Conservation (phyloP, 805 yeast species). For the Barnettozyma salicaria region DNA sequence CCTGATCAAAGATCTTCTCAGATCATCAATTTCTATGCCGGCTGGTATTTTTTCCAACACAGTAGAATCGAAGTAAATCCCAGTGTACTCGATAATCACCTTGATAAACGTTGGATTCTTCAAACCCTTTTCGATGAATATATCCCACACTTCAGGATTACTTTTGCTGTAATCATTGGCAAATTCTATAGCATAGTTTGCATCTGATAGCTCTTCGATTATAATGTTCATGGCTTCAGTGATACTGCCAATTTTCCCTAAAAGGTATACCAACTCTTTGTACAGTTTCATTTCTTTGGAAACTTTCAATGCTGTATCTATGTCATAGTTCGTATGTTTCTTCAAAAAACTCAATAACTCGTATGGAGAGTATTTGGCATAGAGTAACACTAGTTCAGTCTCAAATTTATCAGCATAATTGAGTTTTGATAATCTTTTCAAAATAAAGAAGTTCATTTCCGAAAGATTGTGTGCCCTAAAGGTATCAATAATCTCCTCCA, state of each 20-base stretch:
- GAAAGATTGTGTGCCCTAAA: constrained; percentile 38
- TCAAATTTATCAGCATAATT: constrained; percentile 51
- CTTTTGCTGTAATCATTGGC: constrained; percentile 49
- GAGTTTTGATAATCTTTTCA: constrained; percentile 53
- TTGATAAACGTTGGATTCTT: constrained; percentile 70
- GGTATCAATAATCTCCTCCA: constrained; percentile 43
- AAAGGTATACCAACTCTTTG: constrained; percentile 73
- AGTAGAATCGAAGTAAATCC: constrained; percentile 58
- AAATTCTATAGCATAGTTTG: constrained; percentile 74
- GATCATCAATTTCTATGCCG: constrained; percentile 56
- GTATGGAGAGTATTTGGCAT: constrained; percentile 52
- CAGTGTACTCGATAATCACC: constrained; percentile 64
- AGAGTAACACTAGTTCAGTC: constrained; percentile 58
- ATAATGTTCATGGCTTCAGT: constrained; percentile 71
- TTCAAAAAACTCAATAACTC: constrained; percentile 57
- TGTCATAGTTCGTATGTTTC: constrained; percentile 54
- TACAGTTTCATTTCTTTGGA: constrained; percentile 50
- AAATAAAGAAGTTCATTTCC: constrained; percentile 55
- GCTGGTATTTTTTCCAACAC: constrained; percentile 61
- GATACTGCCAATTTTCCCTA: constrained; percentile 79
- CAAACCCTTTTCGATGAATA: constrained; percentile 63
- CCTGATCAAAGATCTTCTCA: constrained; percentile 52
- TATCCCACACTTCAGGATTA: constrained; percentile 77
- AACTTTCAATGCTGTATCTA: constrained; percentile 60
- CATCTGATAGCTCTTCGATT: constrained; percentile 70